Base-by-base conservation (phyloP, 192 early-diverging fungal species). In the Entrophospora sp. region DNA sequence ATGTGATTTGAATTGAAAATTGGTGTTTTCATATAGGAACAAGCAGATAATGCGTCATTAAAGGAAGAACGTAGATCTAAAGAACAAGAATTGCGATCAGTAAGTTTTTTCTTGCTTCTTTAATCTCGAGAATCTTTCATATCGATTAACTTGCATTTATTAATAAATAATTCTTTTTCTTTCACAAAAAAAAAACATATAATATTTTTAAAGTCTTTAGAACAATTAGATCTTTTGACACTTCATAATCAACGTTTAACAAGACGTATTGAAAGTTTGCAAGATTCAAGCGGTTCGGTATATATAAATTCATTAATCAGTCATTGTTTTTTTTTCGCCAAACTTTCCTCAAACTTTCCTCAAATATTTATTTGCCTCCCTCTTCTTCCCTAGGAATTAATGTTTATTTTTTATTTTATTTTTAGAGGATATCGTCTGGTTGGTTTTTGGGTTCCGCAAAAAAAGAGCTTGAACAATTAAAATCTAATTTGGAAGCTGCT, bases 181-280 rank as follows among this genome's bases (percentile, higher is more conserved):
- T n/a, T n/a, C n/a, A n/a, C n/a, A n/a, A n/a, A n/a, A n/a, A n/a
- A n/a, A 9, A 9, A 20, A 22, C 18, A 16, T 48, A 5, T 59
- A 36, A 40, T 32, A 30, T 20, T 34, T 34, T 9, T n/a, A n/a
- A 37, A 77, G 75, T 77, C 75, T 0, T 36, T 74, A 4, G 72
- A 81, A 67, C 78, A 84, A 55, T 55, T 84, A 44, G 83, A 84
- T 69, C 66, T 84, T 16, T 72, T 84, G 9, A 68, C 73, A 0
- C 82, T 80, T 66, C 83, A 84, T 38, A 84, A 82, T 46, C 77
- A 84, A 61, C 75, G 83, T 16, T 60, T 84, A 22, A 79, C 83
- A 5, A 84, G 77, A 43, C 80, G 83, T 37, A 84, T 84, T 8
- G 75, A 82, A 46, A 73, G 71, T 20, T 55, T 84, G n/a, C 83